phyloP scores from a whole-genome alignment of 2,329 filamentous ascomycete species.

The Sarocladium kiliense region DNA sequence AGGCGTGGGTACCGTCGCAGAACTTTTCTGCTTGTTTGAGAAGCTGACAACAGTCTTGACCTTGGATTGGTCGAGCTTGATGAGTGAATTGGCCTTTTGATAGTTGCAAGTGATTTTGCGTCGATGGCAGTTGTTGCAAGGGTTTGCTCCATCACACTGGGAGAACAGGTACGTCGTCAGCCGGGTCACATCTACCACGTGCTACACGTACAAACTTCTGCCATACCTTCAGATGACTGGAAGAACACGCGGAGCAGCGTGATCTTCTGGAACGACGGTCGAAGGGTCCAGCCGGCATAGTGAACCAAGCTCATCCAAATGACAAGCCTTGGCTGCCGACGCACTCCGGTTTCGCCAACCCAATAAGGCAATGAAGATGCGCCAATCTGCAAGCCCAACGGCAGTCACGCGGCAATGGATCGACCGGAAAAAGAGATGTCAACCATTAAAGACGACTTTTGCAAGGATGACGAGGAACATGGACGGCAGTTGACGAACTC shows the following conservation, averaged over 20 bases:
- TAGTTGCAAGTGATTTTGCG: background rate
- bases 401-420: background rate
- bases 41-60: background rate
- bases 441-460: background rate
- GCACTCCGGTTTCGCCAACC: no score
- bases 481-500: background rate
- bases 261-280: background rate
- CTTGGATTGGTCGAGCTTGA: background rate
- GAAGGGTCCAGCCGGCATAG: slow-evolving; percentile 2
- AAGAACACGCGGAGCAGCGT: background rate
- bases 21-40: background rate
- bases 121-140: background rate
- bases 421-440: background rate
- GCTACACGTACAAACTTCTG: no score
- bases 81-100: background rate
- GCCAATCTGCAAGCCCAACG: background rate
- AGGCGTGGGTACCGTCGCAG: background rate
- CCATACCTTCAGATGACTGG: slow-evolving; percentile 5
- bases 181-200: no score
- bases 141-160: slow-evolving; percentile 1
- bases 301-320: background rate
- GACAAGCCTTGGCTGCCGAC: background rate
- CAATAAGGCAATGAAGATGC: background rate
- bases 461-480: background rate
- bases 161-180: background rate